A percentile compares a stretch with the other conserved stretches of the same genome.
Conservation (phyloP, 192 early-diverging fungal species). For the Coemansia sp. region DNA sequence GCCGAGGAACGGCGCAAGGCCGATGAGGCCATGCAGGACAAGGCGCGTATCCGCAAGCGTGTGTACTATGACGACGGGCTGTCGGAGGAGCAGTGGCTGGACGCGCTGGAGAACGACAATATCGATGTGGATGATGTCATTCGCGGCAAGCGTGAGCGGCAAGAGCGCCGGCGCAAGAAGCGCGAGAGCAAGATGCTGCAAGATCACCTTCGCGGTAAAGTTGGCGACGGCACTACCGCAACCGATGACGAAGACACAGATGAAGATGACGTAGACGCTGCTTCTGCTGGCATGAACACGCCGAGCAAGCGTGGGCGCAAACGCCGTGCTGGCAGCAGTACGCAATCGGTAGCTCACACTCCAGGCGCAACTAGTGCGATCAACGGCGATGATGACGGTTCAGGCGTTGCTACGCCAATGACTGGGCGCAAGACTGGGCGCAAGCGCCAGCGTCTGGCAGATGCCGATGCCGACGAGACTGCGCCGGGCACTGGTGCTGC, state of each 20-base stretch:
- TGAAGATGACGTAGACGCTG: constrained; percentile 4
- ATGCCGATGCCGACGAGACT: constrained; percentile 18
- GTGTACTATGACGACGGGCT: constrained; percentile 90
- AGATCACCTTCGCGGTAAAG: constrained; percentile 23
- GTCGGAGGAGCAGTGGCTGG: constrained; percentile 92
- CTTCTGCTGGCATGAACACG: constrained; percentile 6
- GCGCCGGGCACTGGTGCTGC: constrained; percentile 4
- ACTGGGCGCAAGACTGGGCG: constrained; percentile 15
- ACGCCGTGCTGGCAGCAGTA: constrained; percentile 14
- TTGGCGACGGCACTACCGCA: constrained; percentile 16
- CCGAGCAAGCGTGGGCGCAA: constrained; percentile 23
- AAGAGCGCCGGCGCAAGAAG: constrained; percentile 43
- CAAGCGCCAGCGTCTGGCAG: constrained; percentile 22
- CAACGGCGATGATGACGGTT: constrained; percentile 8
- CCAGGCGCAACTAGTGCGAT: constrained; percentile 8
- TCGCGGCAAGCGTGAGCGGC: constrained; percentile 42
- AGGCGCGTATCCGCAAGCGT: constrained; percentile 69
- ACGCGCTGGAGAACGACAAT: constrained; percentile 68
- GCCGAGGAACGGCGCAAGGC: constrained; percentile 53
- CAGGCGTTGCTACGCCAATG: constrained; percentile 22
- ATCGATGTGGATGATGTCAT: constrained; percentile 63
- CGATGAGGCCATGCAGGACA: constrained; percentile 65
- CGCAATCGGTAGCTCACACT: constrained; percentile 12
- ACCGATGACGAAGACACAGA: constrained; percentile 11
- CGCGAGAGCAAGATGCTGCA: constrained; percentile 30